phyloP scores from a whole-genome alignment of 2,329 filamentous ascomycete genomes.

The Hypomyces rosellus region DNA sequence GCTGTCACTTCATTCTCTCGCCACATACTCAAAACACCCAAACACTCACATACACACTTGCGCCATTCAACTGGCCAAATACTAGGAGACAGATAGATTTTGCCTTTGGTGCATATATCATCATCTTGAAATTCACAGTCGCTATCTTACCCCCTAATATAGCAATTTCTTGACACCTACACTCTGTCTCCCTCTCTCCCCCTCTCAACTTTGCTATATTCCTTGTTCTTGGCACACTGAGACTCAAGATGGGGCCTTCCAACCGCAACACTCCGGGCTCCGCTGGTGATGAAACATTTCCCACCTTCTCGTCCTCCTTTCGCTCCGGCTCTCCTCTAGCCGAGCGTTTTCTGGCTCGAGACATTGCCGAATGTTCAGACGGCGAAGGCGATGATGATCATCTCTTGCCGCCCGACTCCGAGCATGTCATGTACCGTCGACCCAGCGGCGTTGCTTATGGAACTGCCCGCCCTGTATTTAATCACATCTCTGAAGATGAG shows the following conservation, averaged over 20 bases:
- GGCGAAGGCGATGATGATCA: slow-evolving; percentile 30
- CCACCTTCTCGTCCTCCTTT: slow-evolving; percentile 43
- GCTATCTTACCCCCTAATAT: no score
- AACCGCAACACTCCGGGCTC: slow-evolving; percentile 6
- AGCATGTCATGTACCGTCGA: slow-evolving; percentile 59
- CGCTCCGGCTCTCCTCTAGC: slow-evolving; percentile 58
- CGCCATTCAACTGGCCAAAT: no score
- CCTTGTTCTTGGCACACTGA: no score
- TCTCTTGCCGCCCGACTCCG: slow-evolving; percentile 22
- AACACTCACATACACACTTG: no score
- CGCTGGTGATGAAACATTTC: slow-evolving; percentile 11
- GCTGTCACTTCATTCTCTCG: no score
- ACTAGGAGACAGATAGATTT: background rate
- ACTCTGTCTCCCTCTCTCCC: no score
- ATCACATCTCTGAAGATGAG: slow-evolving; percentile 46
- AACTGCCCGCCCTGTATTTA: slow-evolving; percentile 62
- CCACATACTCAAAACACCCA: no score
- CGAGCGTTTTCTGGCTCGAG: slow-evolving; percentile 57
- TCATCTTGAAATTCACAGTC: no score
- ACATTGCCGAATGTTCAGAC: slow-evolving; percentile 59
- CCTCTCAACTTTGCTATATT: background rate
- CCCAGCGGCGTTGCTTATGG: slow-evolving; percentile 72
- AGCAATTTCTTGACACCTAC: no score
- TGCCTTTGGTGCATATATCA: background rate
- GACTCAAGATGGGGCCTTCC: slow-evolving; percentile 1